phyloP scores from a whole-genome alignment of 495 filamentous ascomycete genomes.

The Penicillium canescens region DNA sequence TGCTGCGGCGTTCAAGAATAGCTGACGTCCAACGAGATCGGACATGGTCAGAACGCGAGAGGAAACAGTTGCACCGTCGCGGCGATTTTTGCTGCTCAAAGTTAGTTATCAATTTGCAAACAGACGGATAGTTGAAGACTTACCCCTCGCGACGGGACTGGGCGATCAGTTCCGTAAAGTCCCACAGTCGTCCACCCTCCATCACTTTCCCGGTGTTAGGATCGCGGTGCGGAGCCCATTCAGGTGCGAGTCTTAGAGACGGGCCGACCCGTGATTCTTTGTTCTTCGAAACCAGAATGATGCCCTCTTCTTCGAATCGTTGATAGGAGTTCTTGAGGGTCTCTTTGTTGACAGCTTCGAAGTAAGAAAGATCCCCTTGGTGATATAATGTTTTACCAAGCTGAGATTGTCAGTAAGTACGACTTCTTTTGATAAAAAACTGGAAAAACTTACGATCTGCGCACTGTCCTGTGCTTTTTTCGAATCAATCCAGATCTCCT shows the following conservation, averaged over 20 bases:
- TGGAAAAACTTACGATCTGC: conserved; percentile 62
- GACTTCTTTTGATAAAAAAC: not conserved
- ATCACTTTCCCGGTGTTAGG: conserved; percentile 58
- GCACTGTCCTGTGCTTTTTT: conserved; percentile 79
- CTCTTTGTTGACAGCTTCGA: conserved; percentile 97
- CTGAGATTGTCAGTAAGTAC: conserved; percentile 42
- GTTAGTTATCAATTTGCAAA: conserved; percentile 3
- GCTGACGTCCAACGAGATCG: conserved; percentile 55
- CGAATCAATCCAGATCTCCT: conserved; percentile 74
- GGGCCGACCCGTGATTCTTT: conserved; percentile 55
- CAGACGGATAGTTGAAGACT: conserved; percentile 9
- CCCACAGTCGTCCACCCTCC: conserved; percentile 76
- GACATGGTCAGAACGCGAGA: conserved; percentile 77
- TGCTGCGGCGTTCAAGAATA: conserved; percentile 44
- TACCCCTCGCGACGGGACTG: conserved; percentile 80
- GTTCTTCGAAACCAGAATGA: conserved; percentile 69
- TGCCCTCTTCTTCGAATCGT: conserved; percentile 88
- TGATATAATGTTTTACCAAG: conserved; percentile 97
- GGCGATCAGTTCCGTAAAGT: conserved; percentile 85
- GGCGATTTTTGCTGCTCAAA: conserved; percentile 69
- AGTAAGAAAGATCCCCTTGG: conserved; percentile 94
- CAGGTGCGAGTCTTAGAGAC: conserved; percentile 65
- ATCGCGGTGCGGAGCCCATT: conserved; percentile 77
- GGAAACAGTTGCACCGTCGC: conserved; percentile 87
- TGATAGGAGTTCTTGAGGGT: conserved; percentile 90